These are phyloP conservation scores for Pelargonium nanum DNA, from an alignment of 345 rosid genomes.

Conservation along the genomic window DNA sequence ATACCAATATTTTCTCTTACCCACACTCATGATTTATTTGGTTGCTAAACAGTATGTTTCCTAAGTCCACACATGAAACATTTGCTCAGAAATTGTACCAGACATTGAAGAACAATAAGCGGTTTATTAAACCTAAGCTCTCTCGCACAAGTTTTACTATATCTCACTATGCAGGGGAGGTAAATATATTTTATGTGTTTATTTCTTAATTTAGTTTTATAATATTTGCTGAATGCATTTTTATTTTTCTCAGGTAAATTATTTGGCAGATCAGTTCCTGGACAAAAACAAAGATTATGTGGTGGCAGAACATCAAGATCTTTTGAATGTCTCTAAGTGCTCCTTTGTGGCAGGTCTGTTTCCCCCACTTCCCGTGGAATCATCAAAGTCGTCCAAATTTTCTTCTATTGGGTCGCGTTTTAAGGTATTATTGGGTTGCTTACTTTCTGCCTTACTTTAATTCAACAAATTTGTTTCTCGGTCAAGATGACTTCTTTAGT, in stretches of 20 bases:
- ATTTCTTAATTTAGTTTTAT: slow-evolving; percentile 9
- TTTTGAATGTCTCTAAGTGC: slow-evolving; percentile 68
- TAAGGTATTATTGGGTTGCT: slow-evolving; percentile 44
- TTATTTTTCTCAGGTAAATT: slow-evolving; percentile 50
- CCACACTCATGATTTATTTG: slow-evolving; percentile 13
- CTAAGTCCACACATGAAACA: slow-evolving; percentile 97
- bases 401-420: slow-evolving; percentile 97
- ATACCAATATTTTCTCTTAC: not conserved
- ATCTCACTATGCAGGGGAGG: slow-evolving; percentile 99
- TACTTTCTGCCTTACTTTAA: slow-evolving; percentile 7
- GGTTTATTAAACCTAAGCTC: slow-evolving; percentile 94
- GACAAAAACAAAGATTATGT: slow-evolving; percentile 99
- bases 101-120: slow-evolving; percentile 88
- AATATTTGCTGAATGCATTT: slow-evolving; percentile 2
- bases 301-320: slow-evolving; percentile 99
- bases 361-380: slow-evolving; percentile 82
- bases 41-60: slow-evolving; percentile 75
- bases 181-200: slow-evolving; percentile 19
- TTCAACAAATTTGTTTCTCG: not conserved
- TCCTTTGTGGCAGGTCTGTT: slow-evolving; percentile 67
- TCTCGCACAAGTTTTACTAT: slow-evolving; percentile 93
- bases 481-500: no score
- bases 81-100: slow-evolving; percentile 97
- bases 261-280: slow-evolving; percentile 88
- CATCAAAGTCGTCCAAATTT: slow-evolving; percentile 92